Conservation (phyloP, 345 rosid species). For the Arabidopsis suecica region DNA sequence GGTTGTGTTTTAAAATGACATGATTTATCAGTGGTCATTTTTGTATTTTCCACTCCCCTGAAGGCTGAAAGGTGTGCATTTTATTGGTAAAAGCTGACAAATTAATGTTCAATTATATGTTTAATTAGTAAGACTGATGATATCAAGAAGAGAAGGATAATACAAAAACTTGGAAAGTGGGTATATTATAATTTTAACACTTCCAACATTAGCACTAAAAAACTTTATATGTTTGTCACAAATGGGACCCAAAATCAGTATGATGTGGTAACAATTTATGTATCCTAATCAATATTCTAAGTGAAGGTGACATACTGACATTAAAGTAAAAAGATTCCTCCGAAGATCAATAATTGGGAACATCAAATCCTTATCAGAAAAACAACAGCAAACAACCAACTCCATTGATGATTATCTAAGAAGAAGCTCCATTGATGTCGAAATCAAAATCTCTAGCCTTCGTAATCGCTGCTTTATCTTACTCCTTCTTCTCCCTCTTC, state of each 20-base stretch:
- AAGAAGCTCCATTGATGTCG: slow-evolving; percentile 42
- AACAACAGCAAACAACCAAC: slow-evolving; percentile 8
- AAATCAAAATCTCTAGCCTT: slow-evolving; percentile 45
- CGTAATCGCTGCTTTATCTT: slow-evolving; percentile 50
- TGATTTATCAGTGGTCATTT: neutral
- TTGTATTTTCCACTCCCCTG: neutral
- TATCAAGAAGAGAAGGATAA: no score
- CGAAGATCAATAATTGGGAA: slow-evolving; percentile 20
- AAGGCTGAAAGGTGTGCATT: neutral
- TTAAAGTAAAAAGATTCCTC: slow-evolving; percentile 5
- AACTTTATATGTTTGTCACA: neutral
- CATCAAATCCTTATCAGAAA: neutral
- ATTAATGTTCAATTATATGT: neutral
- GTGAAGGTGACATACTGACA: neutral
- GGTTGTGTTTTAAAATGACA: neutral
- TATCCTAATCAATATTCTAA: neutral
- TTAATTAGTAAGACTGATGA: no score
- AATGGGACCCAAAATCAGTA: slow-evolving; percentile 10
- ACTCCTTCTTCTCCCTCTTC: slow-evolving; percentile 37
- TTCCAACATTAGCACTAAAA: neutral
- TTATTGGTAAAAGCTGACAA: no score
- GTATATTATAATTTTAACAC: neutral
- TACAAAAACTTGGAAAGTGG: no score
- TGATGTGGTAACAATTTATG: neutral
- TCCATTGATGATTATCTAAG: slow-evolving; percentile 9